Conservation (phyloP, 495 filamentous ascomycete genomes). For the Neurospora sp. region DNA sequence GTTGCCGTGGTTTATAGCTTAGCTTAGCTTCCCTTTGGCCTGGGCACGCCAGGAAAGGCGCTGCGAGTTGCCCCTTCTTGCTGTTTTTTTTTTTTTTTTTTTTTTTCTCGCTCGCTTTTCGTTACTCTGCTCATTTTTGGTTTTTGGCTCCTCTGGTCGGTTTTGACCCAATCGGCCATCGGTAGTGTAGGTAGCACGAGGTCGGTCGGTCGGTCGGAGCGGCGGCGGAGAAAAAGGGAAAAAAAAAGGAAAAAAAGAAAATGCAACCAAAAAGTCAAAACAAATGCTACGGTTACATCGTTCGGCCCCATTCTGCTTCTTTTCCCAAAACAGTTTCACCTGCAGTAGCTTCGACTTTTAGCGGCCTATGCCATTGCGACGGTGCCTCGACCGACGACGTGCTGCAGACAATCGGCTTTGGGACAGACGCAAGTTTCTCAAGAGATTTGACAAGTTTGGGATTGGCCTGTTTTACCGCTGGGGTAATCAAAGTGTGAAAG, state of each 20-base stretch:
- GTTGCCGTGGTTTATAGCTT: no score
- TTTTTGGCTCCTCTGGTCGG: background rate
- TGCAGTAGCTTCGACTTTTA: background rate
- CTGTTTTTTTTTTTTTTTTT: no score
- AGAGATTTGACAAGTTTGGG: background rate
- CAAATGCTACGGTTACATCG: background rate
- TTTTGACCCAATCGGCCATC: background rate
- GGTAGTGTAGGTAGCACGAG: background rate
- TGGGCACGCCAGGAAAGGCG: no score
- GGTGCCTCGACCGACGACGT: background rate
- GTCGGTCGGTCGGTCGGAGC: background rate
- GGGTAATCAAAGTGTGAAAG: background rate
- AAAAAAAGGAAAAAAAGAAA: background rate
- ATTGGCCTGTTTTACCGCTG: background rate
- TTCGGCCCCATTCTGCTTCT: background rate
- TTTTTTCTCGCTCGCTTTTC: no score
- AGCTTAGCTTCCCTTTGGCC: no score
- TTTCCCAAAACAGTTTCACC: background rate
- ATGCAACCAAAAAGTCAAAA: background rate
- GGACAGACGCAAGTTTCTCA: background rate
- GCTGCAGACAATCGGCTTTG: background rate
- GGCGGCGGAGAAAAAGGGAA: no score
- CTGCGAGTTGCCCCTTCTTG: no score
- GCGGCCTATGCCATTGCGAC: background rate
- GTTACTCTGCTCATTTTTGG: background rate